These are phyloP conservation scores for Massariosphaeria phaeospora DNA, from an alignment of 495 filamentous ascomycete genomes.

Conservation along the genomic window DNA sequence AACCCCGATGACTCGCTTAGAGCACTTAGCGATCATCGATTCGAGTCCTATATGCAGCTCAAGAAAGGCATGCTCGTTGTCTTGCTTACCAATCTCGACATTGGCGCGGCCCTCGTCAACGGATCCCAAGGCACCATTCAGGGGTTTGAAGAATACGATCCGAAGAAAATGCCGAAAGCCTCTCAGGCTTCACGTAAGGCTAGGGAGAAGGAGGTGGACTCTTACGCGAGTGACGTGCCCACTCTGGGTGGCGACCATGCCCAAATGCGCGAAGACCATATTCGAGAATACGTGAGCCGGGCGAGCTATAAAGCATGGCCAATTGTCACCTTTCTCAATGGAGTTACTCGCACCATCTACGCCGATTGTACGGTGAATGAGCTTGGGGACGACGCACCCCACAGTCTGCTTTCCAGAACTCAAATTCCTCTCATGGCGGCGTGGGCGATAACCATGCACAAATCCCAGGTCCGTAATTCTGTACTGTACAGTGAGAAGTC, in stretches of 20 bases:
- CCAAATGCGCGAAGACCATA: constrained; percentile 17
- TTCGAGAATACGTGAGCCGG: constrained; percentile 20
- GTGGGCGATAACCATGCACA: constrained; percentile 49
- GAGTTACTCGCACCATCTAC: constrained; percentile 40
- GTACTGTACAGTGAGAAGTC: constrained; percentile 38
- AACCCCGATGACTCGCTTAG: constrained; percentile 11
- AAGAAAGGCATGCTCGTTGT: constrained; percentile 47
- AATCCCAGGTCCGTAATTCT: constrained; percentile 38
- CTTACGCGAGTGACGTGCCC: not conserved
- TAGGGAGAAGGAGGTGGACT: constrained; percentile 1
- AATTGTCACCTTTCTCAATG: constrained; percentile 39
- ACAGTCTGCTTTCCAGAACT: constrained; percentile 35
- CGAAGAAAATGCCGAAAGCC: constrained; percentile 12
- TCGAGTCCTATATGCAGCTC: constrained; percentile 34
- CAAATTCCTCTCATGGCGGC: constrained; percentile 46
- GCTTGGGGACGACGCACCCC: constrained; percentile 42
- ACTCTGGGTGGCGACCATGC: constrained; percentile 21
- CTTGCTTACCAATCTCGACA: constrained; percentile 45
- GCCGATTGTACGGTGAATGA: constrained; percentile 48
- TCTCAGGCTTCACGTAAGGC: constrained; percentile 1
- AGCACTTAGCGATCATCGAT: constrained; percentile 33
- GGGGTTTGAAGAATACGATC: constrained; percentile 38
- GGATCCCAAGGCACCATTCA: constrained; percentile 48
- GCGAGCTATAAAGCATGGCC: constrained; percentile 30
- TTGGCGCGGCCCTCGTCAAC: constrained; percentile 43